Base-by-base conservation (phyloP, 306 rosid species). In the Herpetospermum pedunculosum region DNA sequence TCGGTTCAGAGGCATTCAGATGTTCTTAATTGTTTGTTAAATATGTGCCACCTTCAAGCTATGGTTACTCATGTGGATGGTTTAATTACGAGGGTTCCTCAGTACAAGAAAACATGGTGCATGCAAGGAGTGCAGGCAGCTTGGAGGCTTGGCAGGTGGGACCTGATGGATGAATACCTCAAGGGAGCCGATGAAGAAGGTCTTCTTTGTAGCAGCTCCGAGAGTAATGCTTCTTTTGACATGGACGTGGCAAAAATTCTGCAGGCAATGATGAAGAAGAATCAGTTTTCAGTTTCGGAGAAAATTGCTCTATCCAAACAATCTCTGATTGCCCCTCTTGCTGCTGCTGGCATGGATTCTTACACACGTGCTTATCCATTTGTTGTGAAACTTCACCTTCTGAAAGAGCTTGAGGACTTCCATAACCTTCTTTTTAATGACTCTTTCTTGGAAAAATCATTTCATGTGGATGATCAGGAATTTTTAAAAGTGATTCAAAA, bases 121-220 rank as follows among this genome's bases (percentile, higher is more conserved):
- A 91, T 91, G 97, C 98, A 94, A 85, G 98, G 98, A 77, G 92
- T 94, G 80, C 98, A 94, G 85, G 98, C 98, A 75, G 97, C 98
- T 63, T 94, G 97, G 98, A 94, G 97, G 83, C 97, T 94, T 79
- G 95, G 96, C 62, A 85, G 88, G 92, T 94, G 97, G 98, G 98
- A 91, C 77, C 87, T 94, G 84, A 94, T 94, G 98, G 91, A 86
- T 82, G 98, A 94, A 83, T 94, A 91, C 88, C 91, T 94, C 35
- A 79, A 81, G 70, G 97, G 94, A 83, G 97, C 98, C 70, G 90
- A 89, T 73, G 90, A 87, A 81, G 95, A 88, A 29, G 90, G 98
- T 73, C 83, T 89, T 75, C 85, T 91, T 73, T 91, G 96, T 85
- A 86, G 92, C 83, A 83, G 85, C 80, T 89, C 91, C 28, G 98